phyloP scores from a whole-genome alignment of 371 early-diverging fungal genomes.

The Dichotomocladium elegans region DNA sequence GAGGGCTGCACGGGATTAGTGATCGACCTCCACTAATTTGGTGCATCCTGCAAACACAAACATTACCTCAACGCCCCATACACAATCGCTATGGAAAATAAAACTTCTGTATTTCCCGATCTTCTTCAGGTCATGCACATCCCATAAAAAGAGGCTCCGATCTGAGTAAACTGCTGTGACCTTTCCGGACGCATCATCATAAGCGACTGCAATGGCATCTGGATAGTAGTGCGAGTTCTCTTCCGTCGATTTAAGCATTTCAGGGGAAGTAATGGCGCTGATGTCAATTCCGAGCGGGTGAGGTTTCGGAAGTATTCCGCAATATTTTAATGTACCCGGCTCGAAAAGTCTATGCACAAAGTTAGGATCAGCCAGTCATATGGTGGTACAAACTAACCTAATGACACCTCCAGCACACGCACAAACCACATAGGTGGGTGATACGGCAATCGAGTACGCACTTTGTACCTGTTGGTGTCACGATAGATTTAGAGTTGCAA shows the following conservation, averaged over 20 bases:
- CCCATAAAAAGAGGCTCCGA: conserved; percentile 73
- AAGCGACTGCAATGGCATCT: conserved; percentile 54
- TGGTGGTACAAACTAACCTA: conserved; percentile 42
- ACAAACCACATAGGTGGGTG: conserved; percentile 63
- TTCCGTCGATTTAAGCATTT: conserved; percentile 24
- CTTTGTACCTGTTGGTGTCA: conserved; percentile 45
- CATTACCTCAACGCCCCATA: conserved; percentile 87
- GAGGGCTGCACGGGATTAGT: conserved; percentile 17
- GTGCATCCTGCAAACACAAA: too few species aligned
- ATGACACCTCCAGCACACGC: conserved; percentile 72
- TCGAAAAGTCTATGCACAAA: conserved; percentile 60
- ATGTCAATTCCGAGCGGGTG: conserved; percentile 69
- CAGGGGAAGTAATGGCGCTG: conserved; percentile 30
- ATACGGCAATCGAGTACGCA: conserved; percentile 64
- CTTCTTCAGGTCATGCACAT: conserved; percentile 61
- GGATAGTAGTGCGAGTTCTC: conserved; percentile 44
- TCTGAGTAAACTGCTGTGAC: conserved; percentile 69
- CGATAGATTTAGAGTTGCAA: too few species aligned
- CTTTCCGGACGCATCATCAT: conserved; percentile 39
- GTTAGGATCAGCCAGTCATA: not conserved
- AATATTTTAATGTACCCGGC: conserved; percentile 62
- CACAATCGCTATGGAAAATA: conserved; percentile 73
- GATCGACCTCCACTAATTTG: too few species aligned
- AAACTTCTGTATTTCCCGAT: conserved; percentile 67
- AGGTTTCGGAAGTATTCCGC: conserved; percentile 70